These are phyloP conservation scores for Phytophthora niederhauseri DNA, from an alignment of 352 stramenopile genomes.

Conservation along the genomic window DNA sequence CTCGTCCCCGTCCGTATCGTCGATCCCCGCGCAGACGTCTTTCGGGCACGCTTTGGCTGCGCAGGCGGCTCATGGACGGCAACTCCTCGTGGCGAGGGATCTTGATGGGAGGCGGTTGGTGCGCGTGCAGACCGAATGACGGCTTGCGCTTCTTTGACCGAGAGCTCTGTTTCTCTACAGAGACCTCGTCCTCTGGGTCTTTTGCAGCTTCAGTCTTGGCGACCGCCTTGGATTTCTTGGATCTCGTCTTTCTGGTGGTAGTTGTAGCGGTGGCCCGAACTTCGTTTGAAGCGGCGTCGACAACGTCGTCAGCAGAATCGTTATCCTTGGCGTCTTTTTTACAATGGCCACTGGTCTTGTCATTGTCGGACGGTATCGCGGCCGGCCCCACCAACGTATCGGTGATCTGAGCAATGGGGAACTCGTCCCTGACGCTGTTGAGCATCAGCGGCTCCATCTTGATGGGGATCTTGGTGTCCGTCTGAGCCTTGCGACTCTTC, in stretches of 20 bases:
- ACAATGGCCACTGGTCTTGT: background rate
- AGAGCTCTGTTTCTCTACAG: conserved; percentile 8
- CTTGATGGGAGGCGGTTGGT: conserved; percentile 65
- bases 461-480: conserved; percentile 54
- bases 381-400: conserved; percentile 22
- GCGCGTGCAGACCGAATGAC: conserved; percentile 26
- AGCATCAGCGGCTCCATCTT: conserved; percentile 16
- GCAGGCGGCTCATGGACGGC: conserved; percentile 37
- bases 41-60: conserved; percentile 55
- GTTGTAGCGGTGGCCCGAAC: background rate
- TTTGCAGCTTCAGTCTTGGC: conserved; percentile 15
- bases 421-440: conserved; percentile 18
- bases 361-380: conserved; percentile 4
- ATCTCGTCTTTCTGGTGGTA: conserved; percentile 23
- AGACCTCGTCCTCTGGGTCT: background rate
- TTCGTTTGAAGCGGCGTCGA: background rate
- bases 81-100: conserved; percentile 59
- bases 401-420: conserved; percentile 20
- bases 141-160: conserved; percentile 45
- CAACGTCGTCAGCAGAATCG: background rate
- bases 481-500: conserved; percentile 81
- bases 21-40: conserved; percentile 33
- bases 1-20: conserved; percentile 27
- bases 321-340: background rate
- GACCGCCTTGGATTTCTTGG: conserved; percentile 21